These are phyloP conservation scores for Didymella exigua DNA, from an alignment of 2,329 filamentous ascomycete genomes.

Conservation along the genomic window DNA sequence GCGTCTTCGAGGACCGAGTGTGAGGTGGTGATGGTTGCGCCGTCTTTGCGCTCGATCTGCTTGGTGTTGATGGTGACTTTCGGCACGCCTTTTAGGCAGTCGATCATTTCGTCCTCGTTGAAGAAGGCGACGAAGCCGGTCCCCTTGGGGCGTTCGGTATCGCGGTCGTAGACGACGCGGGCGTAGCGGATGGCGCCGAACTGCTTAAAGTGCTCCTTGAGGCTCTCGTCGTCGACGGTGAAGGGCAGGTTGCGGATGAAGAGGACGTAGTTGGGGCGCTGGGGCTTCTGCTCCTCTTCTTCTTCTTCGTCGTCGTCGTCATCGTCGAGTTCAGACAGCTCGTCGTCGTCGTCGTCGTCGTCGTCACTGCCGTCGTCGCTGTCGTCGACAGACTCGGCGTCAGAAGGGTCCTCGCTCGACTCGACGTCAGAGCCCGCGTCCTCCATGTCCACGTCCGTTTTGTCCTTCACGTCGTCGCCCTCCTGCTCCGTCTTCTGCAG, in stretches of 20 bases:
- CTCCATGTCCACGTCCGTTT: slow-evolving; percentile 48
- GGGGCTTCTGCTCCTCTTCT: slow-evolving; percentile 36
- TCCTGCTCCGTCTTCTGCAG: slow-evolving; percentile 52
- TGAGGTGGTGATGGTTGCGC: slow-evolving; percentile 43
- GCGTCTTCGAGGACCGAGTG: slow-evolving; percentile 90
- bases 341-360: slow-evolving; percentile 50
- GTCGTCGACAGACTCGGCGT: slow-evolving; percentile 51
- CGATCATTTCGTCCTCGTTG: slow-evolving; percentile 73
- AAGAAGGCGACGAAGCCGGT: slow-evolving; percentile 96
- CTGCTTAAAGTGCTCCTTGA: slow-evolving; percentile 83
- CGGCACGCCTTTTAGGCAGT: slow-evolving; percentile 78
- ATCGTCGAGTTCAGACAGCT: slow-evolving; percentile 32
- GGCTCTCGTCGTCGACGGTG: slow-evolving; percentile 77
- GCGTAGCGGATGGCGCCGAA: slow-evolving; percentile 93
- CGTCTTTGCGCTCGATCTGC: slow-evolving; percentile 43
- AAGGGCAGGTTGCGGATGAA: slow-evolving; percentile 97
- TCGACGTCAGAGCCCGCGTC: slow-evolving; percentile 47
- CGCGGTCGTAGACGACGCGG: slow-evolving; percentile 83
- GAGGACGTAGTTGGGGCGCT: slow-evolving; percentile 75
- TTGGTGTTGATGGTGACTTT: slow-evolving; percentile 46
- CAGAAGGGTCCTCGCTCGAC: slow-evolving; percentile 46
- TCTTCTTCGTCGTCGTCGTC: slow-evolving; percentile 50
- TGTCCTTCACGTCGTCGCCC: slow-evolving; percentile 50
- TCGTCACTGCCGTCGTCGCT: slow-evolving; percentile 47
- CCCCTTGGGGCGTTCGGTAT: slow-evolving; percentile 84